A percentile compares a stretch with the other conserved stretches of the same genome.
Conservation (phyloP, 2,329 filamentous ascomycete genomes). For the Didymella pomorum region DNA sequence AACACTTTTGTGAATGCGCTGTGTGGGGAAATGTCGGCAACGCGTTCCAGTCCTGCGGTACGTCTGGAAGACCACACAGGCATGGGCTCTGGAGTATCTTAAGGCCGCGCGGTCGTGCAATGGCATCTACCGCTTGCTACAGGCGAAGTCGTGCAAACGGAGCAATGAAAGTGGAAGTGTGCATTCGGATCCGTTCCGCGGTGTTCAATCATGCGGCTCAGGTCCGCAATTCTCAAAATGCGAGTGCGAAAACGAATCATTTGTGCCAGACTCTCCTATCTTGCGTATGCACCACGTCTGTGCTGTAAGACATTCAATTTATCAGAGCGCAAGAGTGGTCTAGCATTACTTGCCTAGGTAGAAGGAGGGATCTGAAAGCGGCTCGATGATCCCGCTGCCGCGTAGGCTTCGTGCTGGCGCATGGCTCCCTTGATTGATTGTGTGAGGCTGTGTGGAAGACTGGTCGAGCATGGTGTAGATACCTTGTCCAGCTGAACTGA, state of each 20-base stretch:
- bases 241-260: background rate
- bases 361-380: background rate
- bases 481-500: background rate
- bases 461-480: constrained; percentile 1
- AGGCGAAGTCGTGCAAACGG: too few relatives aligned
- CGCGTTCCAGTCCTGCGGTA: background rate
- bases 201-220: too few relatives aligned
- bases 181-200: too few relatives aligned
- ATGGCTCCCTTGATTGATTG: background rate
- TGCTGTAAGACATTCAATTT: background rate
- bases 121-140: background rate
- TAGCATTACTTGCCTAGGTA: background rate
- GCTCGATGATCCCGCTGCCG: constrained; percentile 2
- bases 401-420: constrained; percentile 4
- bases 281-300: constrained; percentile 6
- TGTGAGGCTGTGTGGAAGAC: background rate
- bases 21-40: background rate
- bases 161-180: too few relatives aligned
- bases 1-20: background rate
- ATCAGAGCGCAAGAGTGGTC: too few relatives aligned
- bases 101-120: constrained; percentile 10
- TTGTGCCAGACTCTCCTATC: constrained; percentile 1
- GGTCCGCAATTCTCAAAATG: background rate
- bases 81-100: background rate
- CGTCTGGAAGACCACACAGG: background rate